Evolutionary conservation across 2,329 filamentous ascomycete species (phyloP).

Genomic region (Trichophyton mentagrophytes): DNA sequence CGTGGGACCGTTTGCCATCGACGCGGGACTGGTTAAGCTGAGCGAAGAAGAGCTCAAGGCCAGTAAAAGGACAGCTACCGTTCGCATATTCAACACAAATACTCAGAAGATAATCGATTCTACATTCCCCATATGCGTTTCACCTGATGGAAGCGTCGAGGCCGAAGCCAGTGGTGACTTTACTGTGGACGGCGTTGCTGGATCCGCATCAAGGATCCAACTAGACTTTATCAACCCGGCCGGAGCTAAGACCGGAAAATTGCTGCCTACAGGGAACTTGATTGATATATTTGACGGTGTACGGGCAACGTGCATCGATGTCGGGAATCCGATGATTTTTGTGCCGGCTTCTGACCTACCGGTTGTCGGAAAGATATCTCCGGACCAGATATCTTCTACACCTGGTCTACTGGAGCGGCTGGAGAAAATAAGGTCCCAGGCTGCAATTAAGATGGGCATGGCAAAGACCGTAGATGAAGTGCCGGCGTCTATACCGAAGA

Average conservation of each 20-base stretch:
- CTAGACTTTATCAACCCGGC: conserved; percentile 51
- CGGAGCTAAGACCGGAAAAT: conserved; percentile 50
- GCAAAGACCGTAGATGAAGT: conserved; percentile 33
- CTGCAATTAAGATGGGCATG: conserved; percentile 50
- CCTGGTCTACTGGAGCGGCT: conserved; percentile 35
- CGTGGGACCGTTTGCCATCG: conserved; percentile 52
- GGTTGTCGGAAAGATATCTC: conserved; percentile 37
- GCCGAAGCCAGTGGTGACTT: conserved; percentile 43
- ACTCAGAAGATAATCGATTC: conserved; percentile 52
- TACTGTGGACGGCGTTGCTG: conserved; percentile 51
- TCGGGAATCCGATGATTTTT: conserved; percentile 53
- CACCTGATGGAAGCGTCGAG: conserved; percentile 27
- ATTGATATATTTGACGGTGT: conserved; percentile 41
- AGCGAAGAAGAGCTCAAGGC: conserved; percentile 9
- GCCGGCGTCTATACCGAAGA: conserved; percentile 50
- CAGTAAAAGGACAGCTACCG: conserved; percentile 24
- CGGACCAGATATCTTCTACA: conserved; percentile 41
- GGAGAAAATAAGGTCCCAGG: conserved; percentile 45
- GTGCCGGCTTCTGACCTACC: conserved; percentile 43
- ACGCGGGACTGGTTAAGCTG: conserved; percentile 39
- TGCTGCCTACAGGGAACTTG: conserved; percentile 47
- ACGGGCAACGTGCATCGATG: conserved; percentile 47
- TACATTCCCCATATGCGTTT: conserved; percentile 38
- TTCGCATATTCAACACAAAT: conserved; percentile 59
- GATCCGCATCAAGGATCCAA: conserved; percentile 43